Evolutionary conservation across 1,284 basidiomycete genomes (phyloP).

Genomic region (Neonothopanus nambi): DNA sequence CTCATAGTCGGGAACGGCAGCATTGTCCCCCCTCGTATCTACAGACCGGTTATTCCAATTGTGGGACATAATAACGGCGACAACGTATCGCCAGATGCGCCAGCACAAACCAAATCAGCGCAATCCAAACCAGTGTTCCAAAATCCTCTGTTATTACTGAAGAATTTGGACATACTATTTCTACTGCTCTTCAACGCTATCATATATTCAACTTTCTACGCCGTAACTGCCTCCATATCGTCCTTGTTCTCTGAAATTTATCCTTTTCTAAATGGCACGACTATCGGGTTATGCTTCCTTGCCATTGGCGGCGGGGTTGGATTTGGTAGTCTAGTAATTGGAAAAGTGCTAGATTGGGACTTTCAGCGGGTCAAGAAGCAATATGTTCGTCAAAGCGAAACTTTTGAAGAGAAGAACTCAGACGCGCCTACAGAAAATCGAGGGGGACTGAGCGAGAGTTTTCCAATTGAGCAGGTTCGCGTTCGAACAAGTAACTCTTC

Average conservation of each 20-base stretch:
- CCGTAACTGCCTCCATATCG: conserved; percentile 51
- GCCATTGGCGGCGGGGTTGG: conserved; percentile 53
- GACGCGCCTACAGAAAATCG: conserved; percentile 2
- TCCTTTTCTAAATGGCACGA: conserved; percentile 4
- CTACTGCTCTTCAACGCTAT: conserved; percentile 62
- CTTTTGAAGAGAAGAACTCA: neutral
- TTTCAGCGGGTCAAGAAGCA: conserved; percentile 44
- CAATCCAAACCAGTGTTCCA: conserved; percentile 30
- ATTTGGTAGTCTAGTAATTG: conserved; percentile 47
- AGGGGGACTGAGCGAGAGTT: conserved; percentile 37
- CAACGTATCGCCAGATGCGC: no score
- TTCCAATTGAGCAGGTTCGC: conserved; percentile 53
- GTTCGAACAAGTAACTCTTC: neutral
- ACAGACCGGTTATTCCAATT: conserved; percentile 58
- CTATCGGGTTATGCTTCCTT: conserved; percentile 24
- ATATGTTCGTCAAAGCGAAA: neutral
- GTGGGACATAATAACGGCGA: conserved; percentile 35
- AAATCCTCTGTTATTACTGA: conserved; percentile 65
- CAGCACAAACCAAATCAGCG: neutral
- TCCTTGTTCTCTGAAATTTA: conserved; percentile 6
- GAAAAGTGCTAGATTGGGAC: conserved; percentile 59
- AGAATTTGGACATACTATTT: conserved; percentile 58
- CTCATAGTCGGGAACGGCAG: conserved; percentile 58
- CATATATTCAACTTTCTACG: conserved; percentile 63
- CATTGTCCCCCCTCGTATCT: conserved; percentile 43